These are phyloP conservation scores for Vishniacozyma victoriae DNA, from an alignment of 768 basidiomycete species.

Conservation along the genomic window DNA sequence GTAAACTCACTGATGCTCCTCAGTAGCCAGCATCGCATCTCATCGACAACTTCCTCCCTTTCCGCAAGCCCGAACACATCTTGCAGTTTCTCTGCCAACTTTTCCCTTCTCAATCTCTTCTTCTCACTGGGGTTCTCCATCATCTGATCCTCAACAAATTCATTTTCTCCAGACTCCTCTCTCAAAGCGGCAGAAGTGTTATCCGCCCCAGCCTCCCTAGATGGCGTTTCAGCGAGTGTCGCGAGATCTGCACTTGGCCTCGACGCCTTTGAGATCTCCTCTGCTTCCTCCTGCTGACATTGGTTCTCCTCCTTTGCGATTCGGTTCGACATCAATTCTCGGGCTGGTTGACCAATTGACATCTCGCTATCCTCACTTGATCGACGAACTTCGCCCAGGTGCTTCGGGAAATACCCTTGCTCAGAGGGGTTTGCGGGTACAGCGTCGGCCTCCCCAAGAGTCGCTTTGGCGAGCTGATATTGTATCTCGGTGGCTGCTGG, in stretches of 20 bases:
- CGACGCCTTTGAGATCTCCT: slow-evolving; percentile 12
- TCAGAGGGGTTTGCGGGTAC: no score
- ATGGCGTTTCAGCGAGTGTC: neutral
- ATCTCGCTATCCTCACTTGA: neutral
- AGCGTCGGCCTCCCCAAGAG: no score
- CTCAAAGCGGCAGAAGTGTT: slow-evolving; percentile 27
- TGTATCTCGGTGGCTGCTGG: slow-evolving; percentile 22
- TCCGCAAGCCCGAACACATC: slow-evolving; percentile 78
- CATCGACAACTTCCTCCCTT: slow-evolving; percentile 75
- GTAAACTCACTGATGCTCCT: slow-evolving; percentile 72
- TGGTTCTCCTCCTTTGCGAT: slow-evolving; percentile 21
- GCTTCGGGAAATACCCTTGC: no score
- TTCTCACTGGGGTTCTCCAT: slow-evolving; percentile 14
- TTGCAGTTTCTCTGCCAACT: slow-evolving; percentile 77
- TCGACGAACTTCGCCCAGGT: no score
- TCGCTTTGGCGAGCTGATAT: slow-evolving; percentile 25
- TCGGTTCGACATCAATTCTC: slow-evolving; percentile 12
- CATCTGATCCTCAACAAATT: slow-evolving; percentile 23
- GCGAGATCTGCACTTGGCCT: neutral
- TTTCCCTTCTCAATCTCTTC: slow-evolving; percentile 41
- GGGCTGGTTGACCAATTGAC: slow-evolving; percentile 1
- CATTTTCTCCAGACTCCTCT: slow-evolving; percentile 13
- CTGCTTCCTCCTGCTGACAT: slow-evolving; percentile 18
- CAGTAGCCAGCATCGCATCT: slow-evolving; percentile 91
- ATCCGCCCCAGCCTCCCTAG: no score